phyloP scores from a whole-genome alignment of 2,329 filamentous ascomycete species.

The Aspergillus sojae region DNA sequence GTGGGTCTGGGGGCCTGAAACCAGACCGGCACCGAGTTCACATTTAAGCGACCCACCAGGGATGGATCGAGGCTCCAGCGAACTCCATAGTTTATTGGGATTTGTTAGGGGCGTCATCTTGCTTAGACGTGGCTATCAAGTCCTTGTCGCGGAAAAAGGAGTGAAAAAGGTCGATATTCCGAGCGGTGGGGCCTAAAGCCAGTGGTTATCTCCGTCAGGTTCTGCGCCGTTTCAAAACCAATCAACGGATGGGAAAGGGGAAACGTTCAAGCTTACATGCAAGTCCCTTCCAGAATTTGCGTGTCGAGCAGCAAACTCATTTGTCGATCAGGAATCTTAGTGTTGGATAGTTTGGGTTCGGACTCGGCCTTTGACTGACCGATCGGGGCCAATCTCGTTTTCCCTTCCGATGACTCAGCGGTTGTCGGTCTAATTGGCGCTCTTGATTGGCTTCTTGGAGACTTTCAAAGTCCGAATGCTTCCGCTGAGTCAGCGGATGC shows the following conservation, averaged over 20 bases:
- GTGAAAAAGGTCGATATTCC: background rate
- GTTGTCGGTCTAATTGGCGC: background rate
- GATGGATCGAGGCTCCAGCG: background rate
- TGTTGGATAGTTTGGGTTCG: background rate
- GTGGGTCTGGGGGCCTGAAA: conserved; percentile 12
- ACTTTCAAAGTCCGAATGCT: background rate
- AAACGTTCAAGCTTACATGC: background rate
- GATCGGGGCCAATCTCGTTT: background rate
- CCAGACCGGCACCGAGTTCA: conserved; percentile 8
- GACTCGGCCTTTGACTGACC: background rate
- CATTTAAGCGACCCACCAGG: conserved; percentile 9
- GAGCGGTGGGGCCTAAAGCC: background rate
- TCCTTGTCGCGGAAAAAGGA: background rate
- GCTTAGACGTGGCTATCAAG: background rate
- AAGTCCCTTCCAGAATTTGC: background rate
- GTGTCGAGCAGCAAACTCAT: background rate
- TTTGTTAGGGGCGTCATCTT: background rate
- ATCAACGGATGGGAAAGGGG: background rate
- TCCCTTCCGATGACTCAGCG: conserved; percentile 6
- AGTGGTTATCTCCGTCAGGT: background rate
- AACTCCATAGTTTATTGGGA: background rate
- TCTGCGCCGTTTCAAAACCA: background rate
- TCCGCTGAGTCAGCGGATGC: background rate
- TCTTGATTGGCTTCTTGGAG: background rate
- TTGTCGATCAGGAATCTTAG: background rate